phyloP scores from a whole-genome alignment of 139 green algal species.

The Medakamo hakoo region DNA sequence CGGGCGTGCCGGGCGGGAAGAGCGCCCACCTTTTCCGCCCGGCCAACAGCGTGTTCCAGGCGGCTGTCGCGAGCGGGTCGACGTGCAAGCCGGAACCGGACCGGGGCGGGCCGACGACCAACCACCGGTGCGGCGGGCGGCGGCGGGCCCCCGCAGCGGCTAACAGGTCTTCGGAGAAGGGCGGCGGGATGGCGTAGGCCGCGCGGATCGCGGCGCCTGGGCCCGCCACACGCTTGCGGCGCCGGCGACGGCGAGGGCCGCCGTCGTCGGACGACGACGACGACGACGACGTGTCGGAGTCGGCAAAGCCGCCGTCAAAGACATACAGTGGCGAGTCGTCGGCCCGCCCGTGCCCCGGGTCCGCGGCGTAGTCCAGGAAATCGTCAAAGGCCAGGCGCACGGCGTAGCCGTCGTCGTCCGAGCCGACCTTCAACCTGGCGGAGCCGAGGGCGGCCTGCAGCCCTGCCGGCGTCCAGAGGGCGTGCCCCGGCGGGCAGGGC shows the following conservation, averaged over 20 bases:
- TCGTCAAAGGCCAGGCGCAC: conserved; percentile 62
- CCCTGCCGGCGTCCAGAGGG: conserved; percentile 29
- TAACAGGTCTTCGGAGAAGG: conserved; percentile 71
- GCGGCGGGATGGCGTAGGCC: conserved; percentile 46
- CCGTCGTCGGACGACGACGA: too few species aligned
- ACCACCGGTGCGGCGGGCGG: conserved; percentile 48
- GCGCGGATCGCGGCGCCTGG: conserved; percentile 9
- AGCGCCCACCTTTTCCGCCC: conserved; percentile 65
- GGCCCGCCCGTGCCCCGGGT: conserved; percentile 21
- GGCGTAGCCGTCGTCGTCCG: conserved; percentile 79
- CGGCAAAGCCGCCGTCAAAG: conserved; percentile 51
- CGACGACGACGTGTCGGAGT: conserved; percentile 15
- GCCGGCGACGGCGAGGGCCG: background rate
- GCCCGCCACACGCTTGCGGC: background rate
- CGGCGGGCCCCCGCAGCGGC: conserved; percentile 47
- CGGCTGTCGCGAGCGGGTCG: conserved; percentile 66
- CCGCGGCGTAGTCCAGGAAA: conserved; percentile 48
- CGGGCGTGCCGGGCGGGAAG: conserved; percentile 38
- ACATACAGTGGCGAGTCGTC: conserved; percentile 70
- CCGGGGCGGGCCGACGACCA: conserved; percentile 51
- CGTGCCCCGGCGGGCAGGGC: conserved; percentile 20
- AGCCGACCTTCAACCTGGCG: conserved; percentile 77
- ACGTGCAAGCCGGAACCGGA: conserved; percentile 56
- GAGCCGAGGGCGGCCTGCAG: conserved; percentile 32
- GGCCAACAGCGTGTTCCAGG: conserved; percentile 66